Conservation (phyloP, 495 filamentous ascomycete species). For the Aspergillus kassunensis region DNA sequence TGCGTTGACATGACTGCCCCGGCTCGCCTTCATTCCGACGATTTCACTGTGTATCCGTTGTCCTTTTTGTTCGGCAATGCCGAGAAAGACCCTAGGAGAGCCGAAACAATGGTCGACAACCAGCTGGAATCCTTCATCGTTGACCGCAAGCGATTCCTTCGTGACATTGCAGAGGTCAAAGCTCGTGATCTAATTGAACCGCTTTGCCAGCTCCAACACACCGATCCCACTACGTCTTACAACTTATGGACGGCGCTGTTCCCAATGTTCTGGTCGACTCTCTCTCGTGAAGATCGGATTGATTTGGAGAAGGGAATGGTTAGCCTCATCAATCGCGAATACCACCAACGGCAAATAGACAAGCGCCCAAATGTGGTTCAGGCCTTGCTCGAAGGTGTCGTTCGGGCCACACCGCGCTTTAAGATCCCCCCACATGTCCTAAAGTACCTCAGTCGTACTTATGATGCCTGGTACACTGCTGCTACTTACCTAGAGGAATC, state of each 20-base stretch:
- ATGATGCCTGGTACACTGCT: slow-evolving; percentile 93
- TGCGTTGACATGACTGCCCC: slow-evolving; percentile 78
- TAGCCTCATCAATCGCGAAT: slow-evolving; percentile 83
- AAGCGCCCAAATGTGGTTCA: slow-evolving; percentile 93
- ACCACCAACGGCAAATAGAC: slow-evolving; percentile 88
- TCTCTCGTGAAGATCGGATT: slow-evolving; percentile 80
- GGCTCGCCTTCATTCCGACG: slow-evolving; percentile 72
- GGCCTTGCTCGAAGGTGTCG: slow-evolving; percentile 79
- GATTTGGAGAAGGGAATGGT: slow-evolving; percentile 90
- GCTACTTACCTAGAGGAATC: slow-evolving; percentile 78
- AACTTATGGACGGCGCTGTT: slow-evolving; percentile 89
- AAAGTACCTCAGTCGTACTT: slow-evolving; percentile 86
- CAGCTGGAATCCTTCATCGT: slow-evolving; percentile 76
- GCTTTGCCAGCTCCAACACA: slow-evolving; percentile 89
- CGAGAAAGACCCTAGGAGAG: slow-evolving; percentile 66
- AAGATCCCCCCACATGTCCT: slow-evolving; percentile 93
- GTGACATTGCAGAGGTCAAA: slow-evolving; percentile 77
- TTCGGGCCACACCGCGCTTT: slow-evolving; percentile 74
- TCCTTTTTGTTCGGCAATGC: slow-evolving; percentile 62
- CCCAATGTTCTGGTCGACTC: slow-evolving; percentile 86
- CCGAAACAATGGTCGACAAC: slow-evolving; percentile 71
- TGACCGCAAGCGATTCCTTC: slow-evolving; percentile 73
- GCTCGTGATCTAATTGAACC: slow-evolving; percentile 86
- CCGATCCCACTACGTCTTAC: slow-evolving; percentile 72
- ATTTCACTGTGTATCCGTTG: slow-evolving; percentile 71